phyloP scores from a whole-genome alignment of 129 eudicot genomes.

The Rutidosis leptorrhynchoides region DNA sequence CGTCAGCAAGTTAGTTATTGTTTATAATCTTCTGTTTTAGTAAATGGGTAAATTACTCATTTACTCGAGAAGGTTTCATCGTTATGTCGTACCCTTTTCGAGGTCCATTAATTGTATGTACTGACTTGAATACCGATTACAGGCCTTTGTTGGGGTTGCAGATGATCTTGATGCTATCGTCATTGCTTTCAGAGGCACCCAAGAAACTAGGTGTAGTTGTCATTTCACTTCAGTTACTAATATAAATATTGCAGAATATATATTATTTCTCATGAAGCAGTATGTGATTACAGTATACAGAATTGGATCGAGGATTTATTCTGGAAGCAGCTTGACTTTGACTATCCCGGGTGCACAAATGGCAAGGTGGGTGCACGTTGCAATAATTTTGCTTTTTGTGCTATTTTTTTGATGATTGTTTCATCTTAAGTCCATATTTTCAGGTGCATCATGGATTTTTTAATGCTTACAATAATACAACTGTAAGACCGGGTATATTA shows the following conservation, averaged over 20 bases:
- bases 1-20: no score
- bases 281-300: conserved; percentile 52
- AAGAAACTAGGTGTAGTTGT: conserved; percentile 83
- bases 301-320: conserved; percentile 92
- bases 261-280: conserved; percentile 1
- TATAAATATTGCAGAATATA: neutral
- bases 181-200: conserved; percentile 97
- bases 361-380: conserved; percentile 57
- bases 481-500: conserved; percentile 72
- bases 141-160: conserved; percentile 97
- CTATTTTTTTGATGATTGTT: neutral
- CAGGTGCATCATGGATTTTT: conserved; percentile 98
- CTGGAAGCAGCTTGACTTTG: conserved; percentile 94
- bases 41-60: no score
- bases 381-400: conserved; percentile 5
- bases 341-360: conserved; percentile 78
- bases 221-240: no score
- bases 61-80: conserved; percentile 5
- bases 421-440: conserved; percentile 18
- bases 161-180: conserved; percentile 71
- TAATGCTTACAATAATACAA: conserved; percentile 84
- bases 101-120: no score
- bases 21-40: no score
- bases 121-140: no score
- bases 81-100: neutral